Evolutionary conservation across 2,329 filamentous ascomycete genomes (phyloP).

Genomic region (Thyridium curvatum): DNA sequence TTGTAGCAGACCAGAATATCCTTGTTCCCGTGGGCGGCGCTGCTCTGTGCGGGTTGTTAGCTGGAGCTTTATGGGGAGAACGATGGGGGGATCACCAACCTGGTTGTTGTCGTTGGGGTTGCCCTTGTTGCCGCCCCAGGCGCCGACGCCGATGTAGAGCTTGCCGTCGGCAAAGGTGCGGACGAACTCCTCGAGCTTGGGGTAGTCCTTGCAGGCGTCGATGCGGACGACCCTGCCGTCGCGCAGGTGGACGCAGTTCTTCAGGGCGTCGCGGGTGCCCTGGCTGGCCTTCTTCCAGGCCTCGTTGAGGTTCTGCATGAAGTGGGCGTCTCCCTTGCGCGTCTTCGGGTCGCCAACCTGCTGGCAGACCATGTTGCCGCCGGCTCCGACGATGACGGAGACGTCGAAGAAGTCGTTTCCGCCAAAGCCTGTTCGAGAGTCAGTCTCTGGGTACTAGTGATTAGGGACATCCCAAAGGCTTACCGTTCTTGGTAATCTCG

Average conservation of each 20-base stretch:
- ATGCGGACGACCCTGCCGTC: slow-evolving; percentile 24
- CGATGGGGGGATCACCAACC: neutral
- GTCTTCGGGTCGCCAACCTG: slow-evolving; percentile 26
- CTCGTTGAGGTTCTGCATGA: slow-evolving; percentile 29
- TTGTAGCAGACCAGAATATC: slow-evolving; percentile 30
- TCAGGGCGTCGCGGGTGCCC: slow-evolving; percentile 22
- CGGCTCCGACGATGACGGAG: slow-evolving; percentile 26
- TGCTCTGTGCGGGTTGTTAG: slow-evolving; percentile 16
- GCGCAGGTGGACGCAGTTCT: slow-evolving; percentile 21
- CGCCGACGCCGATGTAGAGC: slow-evolving; percentile 31
- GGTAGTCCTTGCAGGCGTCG: slow-evolving; percentile 24
- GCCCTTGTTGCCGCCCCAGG: slow-evolving; percentile 23
- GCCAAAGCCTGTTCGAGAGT: slow-evolving; percentile 3
- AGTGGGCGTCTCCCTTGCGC: slow-evolving; percentile 27
- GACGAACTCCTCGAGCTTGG: slow-evolving; percentile 26
- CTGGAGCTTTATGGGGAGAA: neutral
- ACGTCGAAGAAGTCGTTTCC: slow-evolving; percentile 26
- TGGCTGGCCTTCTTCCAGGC: slow-evolving; percentile 24
- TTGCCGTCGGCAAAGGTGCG: slow-evolving; percentile 28
- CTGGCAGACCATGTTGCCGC: slow-evolving; percentile 31
- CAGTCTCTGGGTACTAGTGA: slow-evolving; percentile 6
- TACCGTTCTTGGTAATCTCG: slow-evolving; percentile 29
- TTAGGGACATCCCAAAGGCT: too few species aligned
- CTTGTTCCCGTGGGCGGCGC: slow-evolving; percentile 28
- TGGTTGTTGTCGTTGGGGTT: slow-evolving; percentile 24